phyloP scores from a whole-genome alignment of 208 protist species.

The Crithidia expoeki region DNA sequence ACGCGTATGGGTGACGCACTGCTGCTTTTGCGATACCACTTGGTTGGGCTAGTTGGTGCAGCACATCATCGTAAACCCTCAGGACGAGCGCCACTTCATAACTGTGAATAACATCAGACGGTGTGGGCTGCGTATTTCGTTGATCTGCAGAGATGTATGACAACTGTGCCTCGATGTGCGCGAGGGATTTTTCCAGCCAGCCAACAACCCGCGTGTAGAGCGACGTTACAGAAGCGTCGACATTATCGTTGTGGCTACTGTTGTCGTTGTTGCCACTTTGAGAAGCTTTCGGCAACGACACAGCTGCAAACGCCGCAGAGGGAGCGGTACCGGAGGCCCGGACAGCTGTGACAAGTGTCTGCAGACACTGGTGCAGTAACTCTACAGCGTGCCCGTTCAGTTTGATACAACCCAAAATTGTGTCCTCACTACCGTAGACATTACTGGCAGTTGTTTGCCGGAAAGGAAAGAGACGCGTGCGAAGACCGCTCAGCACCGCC shows the following conservation, averaged over 20 bases:
- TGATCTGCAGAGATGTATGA: neutral
- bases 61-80: constrained; percentile 21
- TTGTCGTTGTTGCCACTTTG: too few species aligned
- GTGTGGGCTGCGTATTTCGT: neutral
- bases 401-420: neutral
- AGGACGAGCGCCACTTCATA: constrained; percentile 30
- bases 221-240: neutral
- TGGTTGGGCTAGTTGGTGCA: constrained; percentile 3
- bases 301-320: neutral
- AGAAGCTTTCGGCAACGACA: neutral
- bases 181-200: constrained; percentile 15
- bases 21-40: neutral
- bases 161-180: constrained; percentile 4
- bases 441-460: neutral
- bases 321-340: neutral
- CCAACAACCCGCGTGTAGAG: constrained; percentile 17
- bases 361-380: constrained; percentile 26
- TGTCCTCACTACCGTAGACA: neutral
- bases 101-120: constrained; percentile 23
- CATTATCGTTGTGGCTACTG: too few species aligned
- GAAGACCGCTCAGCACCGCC: constrained; percentile 18
- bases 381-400: constrained; percentile 28
- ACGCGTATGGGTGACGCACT: neutral
- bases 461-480: constrained; percentile 5
- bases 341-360: constrained; percentile 21